Conservation (phyloP, 2,329 filamentous ascomycete species). For the Phialemoniopsis sp. region DNA sequence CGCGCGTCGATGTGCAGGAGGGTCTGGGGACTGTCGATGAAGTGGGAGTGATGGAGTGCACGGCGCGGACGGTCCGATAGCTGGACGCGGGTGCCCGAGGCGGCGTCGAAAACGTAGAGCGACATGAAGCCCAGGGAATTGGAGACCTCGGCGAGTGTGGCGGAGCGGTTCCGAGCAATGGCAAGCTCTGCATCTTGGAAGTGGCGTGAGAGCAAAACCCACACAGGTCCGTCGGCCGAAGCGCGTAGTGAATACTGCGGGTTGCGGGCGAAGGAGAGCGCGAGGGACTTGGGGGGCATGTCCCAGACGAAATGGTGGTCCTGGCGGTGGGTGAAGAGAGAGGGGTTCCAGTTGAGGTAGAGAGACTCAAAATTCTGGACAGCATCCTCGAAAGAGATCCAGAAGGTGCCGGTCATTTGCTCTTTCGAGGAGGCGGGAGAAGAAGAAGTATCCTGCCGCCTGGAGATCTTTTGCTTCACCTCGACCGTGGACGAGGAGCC, state of each 20-base stretch:
- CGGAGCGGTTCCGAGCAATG: slow-evolving; percentile 41
- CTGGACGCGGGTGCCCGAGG: slow-evolving; percentile 65
- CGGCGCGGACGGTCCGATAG: slow-evolving; percentile 56
- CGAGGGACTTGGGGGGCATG: slow-evolving; percentile 39
- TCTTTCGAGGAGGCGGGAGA: slow-evolving; percentile 16
- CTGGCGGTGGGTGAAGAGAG: slow-evolving; percentile 73
- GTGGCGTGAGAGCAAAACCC: slow-evolving; percentile 84
- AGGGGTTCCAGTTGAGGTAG: slow-evolving; percentile 96
- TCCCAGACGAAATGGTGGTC: slow-evolving; percentile 91
- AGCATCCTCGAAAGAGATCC: slow-evolving; percentile 86
- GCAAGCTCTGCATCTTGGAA: slow-evolving; percentile 67
- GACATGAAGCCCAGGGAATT: slow-evolving; percentile 77
- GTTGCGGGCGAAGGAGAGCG: slow-evolving; percentile 58
- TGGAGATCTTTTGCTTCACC: slow-evolving; percentile 2
- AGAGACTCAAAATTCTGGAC: slow-evolving; percentile 92
- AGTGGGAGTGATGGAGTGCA: slow-evolving; percentile 71
- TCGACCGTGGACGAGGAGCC: slow-evolving; percentile 27
- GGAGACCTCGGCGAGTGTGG: slow-evolving; percentile 25
- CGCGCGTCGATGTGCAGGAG: slow-evolving; percentile 67
- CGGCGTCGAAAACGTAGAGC: slow-evolving; percentile 68
- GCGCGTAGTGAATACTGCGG: slow-evolving; percentile 69
- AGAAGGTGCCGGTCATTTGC: slow-evolving; percentile 77
- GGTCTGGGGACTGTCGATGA: slow-evolving; percentile 90
- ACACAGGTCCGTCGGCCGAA: slow-evolving; percentile 58
- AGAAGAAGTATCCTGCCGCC: slow-evolving; percentile 14